A percentile compares a stretch with the other conserved stretches of the same genome.
These are phyloP conservation scores for Rhodamnia argentea DNA, from an alignment of 345 rosid species.

Conservation along the genomic window DNA sequence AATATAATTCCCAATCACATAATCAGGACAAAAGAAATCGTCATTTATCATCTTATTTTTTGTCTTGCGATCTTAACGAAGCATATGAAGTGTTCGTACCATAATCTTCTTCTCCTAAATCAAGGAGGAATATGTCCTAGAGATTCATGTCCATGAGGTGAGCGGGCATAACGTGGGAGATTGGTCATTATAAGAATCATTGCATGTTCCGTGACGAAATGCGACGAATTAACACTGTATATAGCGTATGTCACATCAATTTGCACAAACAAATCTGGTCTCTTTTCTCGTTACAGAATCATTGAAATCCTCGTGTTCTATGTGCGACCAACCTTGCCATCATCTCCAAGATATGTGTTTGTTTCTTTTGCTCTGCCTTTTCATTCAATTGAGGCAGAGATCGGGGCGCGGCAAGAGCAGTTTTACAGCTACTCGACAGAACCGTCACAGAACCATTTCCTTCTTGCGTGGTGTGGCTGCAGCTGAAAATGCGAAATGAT, in stretches of 20 bases:
- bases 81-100: not conserved
- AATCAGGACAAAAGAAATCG: not conserved
- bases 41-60: not conserved
- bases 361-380: not conserved
- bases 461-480: not conserved
- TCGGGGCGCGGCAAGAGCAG: not conserved
- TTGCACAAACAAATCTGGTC: not conserved
- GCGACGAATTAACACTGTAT: not conserved
- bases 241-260: not conserved
- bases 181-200: no score
- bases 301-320: not conserved
- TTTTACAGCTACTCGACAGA: not conserved
- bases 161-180: no score
- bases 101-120: not conserved
- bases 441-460: not conserved
- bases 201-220: not conserved
- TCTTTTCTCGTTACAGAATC: not conserved
- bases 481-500: not conserved
- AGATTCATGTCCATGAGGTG: no score
- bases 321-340: not conserved
- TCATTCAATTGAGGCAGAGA: not conserved
- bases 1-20: not conserved
- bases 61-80: not conserved
- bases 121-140: not conserved
- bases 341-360: not conserved